These are phyloP conservation scores for Phallus indusiatus DNA, from an alignment of 768 basidiomycete species.

Conservation along the genomic window DNA sequence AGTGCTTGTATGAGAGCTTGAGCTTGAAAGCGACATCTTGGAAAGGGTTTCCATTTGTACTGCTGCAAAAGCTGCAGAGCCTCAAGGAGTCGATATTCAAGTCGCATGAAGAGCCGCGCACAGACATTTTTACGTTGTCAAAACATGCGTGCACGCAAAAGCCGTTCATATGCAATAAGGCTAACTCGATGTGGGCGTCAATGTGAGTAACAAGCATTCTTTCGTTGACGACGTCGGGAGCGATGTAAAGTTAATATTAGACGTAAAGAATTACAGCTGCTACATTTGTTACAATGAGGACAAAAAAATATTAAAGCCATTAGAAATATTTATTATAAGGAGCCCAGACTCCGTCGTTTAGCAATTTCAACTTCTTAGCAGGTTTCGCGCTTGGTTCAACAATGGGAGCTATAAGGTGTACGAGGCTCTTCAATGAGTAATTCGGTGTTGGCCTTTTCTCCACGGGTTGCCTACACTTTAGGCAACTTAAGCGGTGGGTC, in stretches of 20 bases:
- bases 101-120: neutral
- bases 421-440: neutral
- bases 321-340: neutral
- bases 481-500: conserved; percentile 31
- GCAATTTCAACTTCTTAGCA: neutral
- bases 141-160: neutral
- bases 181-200: too few species aligned
- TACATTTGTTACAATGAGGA: neutral
- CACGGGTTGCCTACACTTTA: conserved; percentile 28
- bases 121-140: neutral
- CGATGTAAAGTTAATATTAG: neutral
- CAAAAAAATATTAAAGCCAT: neutral
- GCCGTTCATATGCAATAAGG: too few species aligned
- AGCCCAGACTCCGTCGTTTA: neutral
- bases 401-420: neutral
- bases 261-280: neutral
- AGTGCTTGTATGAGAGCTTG: neutral
- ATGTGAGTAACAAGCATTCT: too few species aligned
- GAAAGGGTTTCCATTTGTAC: neutral
- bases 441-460: neutral
- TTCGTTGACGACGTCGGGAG: too few species aligned
- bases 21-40: neutral
- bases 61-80: neutral
- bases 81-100: neutral
- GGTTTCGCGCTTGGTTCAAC: neutral